Conservation (phyloP, 225 moss, liverwort and hornwort genomes). For the Marchantia polymorpha region DNA sequence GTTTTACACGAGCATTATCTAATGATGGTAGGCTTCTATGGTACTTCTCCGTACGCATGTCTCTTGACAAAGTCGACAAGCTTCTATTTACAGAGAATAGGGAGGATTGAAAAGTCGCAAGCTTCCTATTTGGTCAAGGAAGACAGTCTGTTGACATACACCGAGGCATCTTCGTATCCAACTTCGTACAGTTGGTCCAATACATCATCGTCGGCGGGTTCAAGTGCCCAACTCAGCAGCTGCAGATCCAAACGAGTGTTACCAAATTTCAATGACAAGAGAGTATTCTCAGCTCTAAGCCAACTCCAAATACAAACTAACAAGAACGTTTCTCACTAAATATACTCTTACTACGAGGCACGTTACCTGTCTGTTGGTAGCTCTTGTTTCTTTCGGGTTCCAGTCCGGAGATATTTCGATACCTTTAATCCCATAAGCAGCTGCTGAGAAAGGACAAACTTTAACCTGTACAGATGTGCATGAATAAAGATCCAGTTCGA, state of each 20-base stretch:
- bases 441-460: conserved; percentile 74
- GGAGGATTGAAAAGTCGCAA: too few relatives aligned
- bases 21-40: too few relatives aligned
- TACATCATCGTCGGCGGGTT: conserved; percentile 71
- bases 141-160: conserved; percentile 54
- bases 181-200: conserved; percentile 70
- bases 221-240: conserved; percentile 85
- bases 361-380: conserved; percentile 63
- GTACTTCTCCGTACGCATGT: too few relatives aligned
- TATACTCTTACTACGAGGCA: too few relatives aligned
- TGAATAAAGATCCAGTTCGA: background rate
- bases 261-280: background rate
- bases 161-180: conserved; percentile 70
- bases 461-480: conserved; percentile 51
- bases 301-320: too few relatives aligned
- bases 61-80: too few relatives aligned
- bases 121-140: too few relatives aligned
- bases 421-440: conserved; percentile 57
- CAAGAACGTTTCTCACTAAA: too few relatives aligned
- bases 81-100: too few relatives aligned
- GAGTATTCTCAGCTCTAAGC: too few relatives aligned
- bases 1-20: too few relatives aligned
- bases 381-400: conserved; percentile 63
- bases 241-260: conserved; percentile 25
- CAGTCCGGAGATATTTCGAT: conserved; percentile 73